Evolutionary conservation across 345 rosid species (phyloP), one percentile per base, ranked within the genome.

Genomic region (Lenwebbia sp.): DNA sequence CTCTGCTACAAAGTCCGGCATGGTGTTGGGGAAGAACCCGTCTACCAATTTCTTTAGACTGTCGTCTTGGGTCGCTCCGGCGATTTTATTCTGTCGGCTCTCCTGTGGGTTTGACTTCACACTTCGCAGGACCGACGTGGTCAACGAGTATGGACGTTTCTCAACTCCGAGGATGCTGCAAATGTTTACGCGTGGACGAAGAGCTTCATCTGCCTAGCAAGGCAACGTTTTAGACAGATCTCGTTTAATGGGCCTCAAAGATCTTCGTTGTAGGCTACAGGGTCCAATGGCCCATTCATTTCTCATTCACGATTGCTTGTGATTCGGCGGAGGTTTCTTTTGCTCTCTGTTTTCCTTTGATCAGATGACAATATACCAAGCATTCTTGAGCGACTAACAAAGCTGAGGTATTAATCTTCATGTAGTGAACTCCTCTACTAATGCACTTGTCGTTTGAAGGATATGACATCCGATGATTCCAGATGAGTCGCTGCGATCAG

Each of bases 71-170:
- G 14, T 15, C 14, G 21, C 41, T 65, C 41, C 13, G 23, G 23
- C 41, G 23, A 65, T 3, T 2, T 21, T 30, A 7, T 15, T 17
- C 23, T 65, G 41, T 15, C 23, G 41, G 41, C 76, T 65, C 12
- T 8, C 76, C 11, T 33, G 76, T 33, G 12, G 44, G 41, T 65
- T 65, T 0, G 76, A 17, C 44, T 65, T 37, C 76, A 3, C 40
- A 1, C 41, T 30, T 62, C 12, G 0, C 76, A 0, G 74, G 37
- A 60, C 17, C 76, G 23, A 19, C 4, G 44, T 7, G 22, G 76
- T 52, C 12, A 33, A 30, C 41, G 76, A 17, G 74, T 7, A 17
- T 17, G 44, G 6, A 17, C 9, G 41, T 65, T 4, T 65, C 23
- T 33, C 37, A 7, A 65, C 25, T 65, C 41, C 76, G 13, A 33